Base-by-base conservation (phyloP, 2,329 filamentous ascomycete genomes). In the Coniochaeta pulveracea region DNA sequence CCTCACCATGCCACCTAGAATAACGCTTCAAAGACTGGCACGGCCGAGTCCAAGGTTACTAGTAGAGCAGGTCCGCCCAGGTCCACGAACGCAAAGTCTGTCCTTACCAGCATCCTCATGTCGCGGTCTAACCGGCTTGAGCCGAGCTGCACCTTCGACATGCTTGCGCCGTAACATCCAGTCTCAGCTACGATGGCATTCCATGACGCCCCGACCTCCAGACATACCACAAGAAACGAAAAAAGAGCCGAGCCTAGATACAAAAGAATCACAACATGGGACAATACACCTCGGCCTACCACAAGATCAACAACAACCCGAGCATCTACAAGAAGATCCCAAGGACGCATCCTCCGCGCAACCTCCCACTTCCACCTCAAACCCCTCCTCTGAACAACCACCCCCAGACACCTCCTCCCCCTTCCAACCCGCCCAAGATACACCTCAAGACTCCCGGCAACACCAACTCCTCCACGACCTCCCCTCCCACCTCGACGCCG, bases 401-500 rank as follows among this genome's bases (percentile, higher is more conserved):
- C 10, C 34, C 35, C 12, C 32, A 30, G 28, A 38, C 28, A 24
- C 35, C 37, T 25, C 35, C 18, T 14, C 35, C 25, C 12, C 35
- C 24, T 16, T 35, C 14, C 26, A 28, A 5, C 24, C 33, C 32
- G 16, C 18, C 24, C 28, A 25, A 16, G 24, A 23, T 11, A 17
- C 18, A 17, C 29, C 27, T 19, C 3, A 23, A 34, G 32, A 19
- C 26, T 8, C 25, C 30, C 12, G 26, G 19, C 10, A 27, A 8
- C 14, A 19, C 15, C 10, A 27, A 16, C 25, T 12, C 17, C n/a
- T 26, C 28, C 44, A 48, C 31, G 51, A 61, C 15, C 62, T 68
- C 29, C 64, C 65, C 32, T 69, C 64, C n/a, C 47, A 56, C 38
- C 47, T 53, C 45, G 63, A 67, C 44, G 52, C 54, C 19, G 60